A percentile compares a stretch with the other conserved stretches of the same genome.
These are phyloP conservation scores for Spathaspora girioi DNA, from an alignment of 805 yeast genomes.

Conservation along the genomic window DNA sequence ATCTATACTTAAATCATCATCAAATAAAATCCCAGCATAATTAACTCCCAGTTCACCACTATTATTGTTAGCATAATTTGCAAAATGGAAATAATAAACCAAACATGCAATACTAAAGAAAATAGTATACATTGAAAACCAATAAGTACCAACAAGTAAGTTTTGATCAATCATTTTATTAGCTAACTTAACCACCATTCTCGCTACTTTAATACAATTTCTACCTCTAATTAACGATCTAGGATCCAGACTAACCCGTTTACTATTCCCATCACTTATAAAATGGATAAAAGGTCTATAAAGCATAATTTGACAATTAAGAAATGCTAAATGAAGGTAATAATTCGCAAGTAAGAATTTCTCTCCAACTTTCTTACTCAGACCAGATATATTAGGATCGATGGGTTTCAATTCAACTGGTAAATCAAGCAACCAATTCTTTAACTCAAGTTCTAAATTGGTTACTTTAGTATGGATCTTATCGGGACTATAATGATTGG, in stretches of 20 bases:
- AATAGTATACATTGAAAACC: conserved; percentile 88
- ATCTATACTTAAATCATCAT: conserved; percentile 45
- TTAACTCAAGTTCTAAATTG: conserved; percentile 63
- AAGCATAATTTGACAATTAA: conserved; percentile 75
- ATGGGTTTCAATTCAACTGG: conserved; percentile 74
- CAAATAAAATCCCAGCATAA: conserved; percentile 43
- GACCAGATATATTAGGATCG: conserved; percentile 42
- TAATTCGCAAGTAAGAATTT: conserved; percentile 71
- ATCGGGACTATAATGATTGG: conserved; percentile 20
- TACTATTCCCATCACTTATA: conserved; percentile 49
- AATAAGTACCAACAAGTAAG: conserved; percentile 77
- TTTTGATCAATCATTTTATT: conserved; percentile 73
- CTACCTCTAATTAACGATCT: conserved; percentile 70
- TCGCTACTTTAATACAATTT: conserved; percentile 79
- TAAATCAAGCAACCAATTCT: conserved; percentile 66
- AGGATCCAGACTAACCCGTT: conserved; percentile 38
- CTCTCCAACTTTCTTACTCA: conserved; percentile 33
- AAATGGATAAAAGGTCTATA: conserved; percentile 89
- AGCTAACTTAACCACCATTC: conserved; percentile 76
- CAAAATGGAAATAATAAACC: conserved; percentile 70
- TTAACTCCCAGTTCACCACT: conserved; percentile 29
- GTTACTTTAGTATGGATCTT: conserved; percentile 47
- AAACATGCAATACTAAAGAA: conserved; percentile 86
- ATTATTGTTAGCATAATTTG: conserved; percentile 36
- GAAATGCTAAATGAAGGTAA: conserved; percentile 64